Conservation (phyloP, 2,329 filamentous ascomycete species). For the Bipolaris zeicola region DNA sequence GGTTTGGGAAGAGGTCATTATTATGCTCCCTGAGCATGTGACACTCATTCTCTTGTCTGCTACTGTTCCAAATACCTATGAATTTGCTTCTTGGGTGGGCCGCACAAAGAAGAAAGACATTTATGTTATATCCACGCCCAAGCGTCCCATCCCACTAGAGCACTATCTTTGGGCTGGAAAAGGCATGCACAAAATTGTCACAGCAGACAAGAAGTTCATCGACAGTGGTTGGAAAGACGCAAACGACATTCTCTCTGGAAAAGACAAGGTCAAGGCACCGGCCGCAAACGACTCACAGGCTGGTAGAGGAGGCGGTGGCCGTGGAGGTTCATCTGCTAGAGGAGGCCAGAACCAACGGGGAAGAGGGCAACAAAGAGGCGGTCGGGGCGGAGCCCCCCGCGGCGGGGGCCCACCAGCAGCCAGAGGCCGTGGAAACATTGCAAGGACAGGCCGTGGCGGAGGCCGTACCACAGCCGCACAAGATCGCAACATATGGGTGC, state of each 20-base stretch:
- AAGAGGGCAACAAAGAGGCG: conserved; percentile 49
- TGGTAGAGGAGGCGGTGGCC: conserved; percentile 57
- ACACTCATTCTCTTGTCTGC: conserved; percentile 94
- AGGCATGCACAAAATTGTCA: conserved; percentile 91
- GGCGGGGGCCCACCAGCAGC: conserved; percentile 61
- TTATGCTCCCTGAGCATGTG: conserved; percentile 97
- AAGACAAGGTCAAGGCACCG: conserved; percentile 72
- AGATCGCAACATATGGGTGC: conserved; percentile 96
- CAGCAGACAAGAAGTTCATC: conserved; percentile 87
- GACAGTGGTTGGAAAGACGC: conserved; percentile 96
- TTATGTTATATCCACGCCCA: conserved; percentile 96
- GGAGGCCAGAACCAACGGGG: conserved; percentile 61
- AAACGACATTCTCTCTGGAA: conserved; percentile 78
- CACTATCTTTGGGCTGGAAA: conserved; percentile 97
- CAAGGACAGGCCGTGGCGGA: conserved; percentile 80
- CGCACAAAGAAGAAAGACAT: conserved; percentile 98
- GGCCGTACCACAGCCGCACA: conserved; percentile 89
- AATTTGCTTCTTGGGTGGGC: conserved; percentile 98
- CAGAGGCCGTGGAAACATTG: conserved; percentile 80
- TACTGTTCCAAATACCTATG: conserved; percentile 95
- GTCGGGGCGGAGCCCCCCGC: conserved; percentile 57
- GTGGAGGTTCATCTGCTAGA: conserved; percentile 52
- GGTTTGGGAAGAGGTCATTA: conserved; percentile 99
- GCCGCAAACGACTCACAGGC: conserved; percentile 57
- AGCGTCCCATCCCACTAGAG: conserved; percentile 90